Percentiles rank a stretch among this genome's conserved stretches.
These are phyloP conservation scores for Alternaria solani DNA, from an alignment of 2,329 filamentous ascomycete genomes.

Conservation along the genomic window DNA sequence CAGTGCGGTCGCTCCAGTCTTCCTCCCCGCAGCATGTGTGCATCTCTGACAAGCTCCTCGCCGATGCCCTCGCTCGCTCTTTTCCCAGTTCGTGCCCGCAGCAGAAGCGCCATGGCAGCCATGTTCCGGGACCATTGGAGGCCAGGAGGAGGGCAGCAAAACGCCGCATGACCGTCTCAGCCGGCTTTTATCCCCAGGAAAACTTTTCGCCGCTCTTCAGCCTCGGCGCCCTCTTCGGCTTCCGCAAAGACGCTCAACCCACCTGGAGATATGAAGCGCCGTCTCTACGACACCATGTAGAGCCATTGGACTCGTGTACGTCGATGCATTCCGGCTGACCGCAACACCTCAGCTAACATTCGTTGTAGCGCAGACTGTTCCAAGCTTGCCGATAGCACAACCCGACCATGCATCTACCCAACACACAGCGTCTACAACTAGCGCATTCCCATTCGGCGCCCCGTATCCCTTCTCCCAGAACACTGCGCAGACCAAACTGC, in stretches of 20 bases:
- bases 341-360: constrained; percentile 3
- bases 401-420: background rate
- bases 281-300: constrained; percentile 24
- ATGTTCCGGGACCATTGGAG: constrained; percentile 69
- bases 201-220: constrained; percentile 35
- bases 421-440: constrained; percentile 1
- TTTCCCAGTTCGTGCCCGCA: constrained; percentile 56
- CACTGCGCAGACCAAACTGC: background rate
- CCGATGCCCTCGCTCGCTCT: constrained; percentile 61
- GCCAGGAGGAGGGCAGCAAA: constrained; percentile 64
- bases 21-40: constrained; percentile 60
- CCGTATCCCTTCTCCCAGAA: constrained; percentile 13
- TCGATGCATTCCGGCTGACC: background rate
- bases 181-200: constrained; percentile 50
- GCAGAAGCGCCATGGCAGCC: constrained; percentile 65
- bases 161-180: constrained; percentile 61
- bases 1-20: constrained; percentile 55
- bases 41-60: constrained; percentile 67
- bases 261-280: constrained; percentile 49
- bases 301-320: constrained; percentile 31
- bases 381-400: constrained; percentile 1
- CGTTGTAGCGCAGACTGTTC: constrained; percentile 3
- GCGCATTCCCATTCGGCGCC: background rate
- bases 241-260: constrained; percentile 29
- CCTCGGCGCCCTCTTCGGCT: constrained; percentile 40